Evolutionary conservation across 2,329 filamentous ascomycete genomes (phyloP).

Genomic region (Xylaria digitata): DNA sequence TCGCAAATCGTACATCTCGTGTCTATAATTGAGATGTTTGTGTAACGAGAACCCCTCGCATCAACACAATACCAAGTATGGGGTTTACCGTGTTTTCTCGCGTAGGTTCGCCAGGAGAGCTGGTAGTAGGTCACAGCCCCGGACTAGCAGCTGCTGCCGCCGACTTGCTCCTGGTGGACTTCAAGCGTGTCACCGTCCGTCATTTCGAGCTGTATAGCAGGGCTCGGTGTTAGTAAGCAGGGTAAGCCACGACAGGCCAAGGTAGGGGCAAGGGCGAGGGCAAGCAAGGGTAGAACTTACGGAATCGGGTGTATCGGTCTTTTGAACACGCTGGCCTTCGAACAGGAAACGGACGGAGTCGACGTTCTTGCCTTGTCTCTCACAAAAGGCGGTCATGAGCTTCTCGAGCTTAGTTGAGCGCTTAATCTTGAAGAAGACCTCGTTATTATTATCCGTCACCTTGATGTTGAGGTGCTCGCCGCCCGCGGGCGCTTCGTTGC

Average conservation of each 20-base stretch:
- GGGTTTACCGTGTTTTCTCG: background rate
- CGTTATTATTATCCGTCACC: conserved; percentile 98
- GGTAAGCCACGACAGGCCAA: background rate
- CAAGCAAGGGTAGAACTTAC: conserved; percentile 66
- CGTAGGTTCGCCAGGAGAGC: conserved; percentile 1
- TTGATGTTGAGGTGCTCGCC: conserved; percentile 96
- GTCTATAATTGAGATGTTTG: conserved; percentile 6
- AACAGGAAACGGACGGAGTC: conserved; percentile 93
- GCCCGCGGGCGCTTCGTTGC: conserved; percentile 56
- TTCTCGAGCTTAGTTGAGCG: conserved; percentile 94
- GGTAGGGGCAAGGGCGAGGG: background rate
- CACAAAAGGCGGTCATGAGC: conserved; percentile 98
- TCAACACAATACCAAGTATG: background rate
- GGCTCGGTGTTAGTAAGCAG: conserved; percentile 23
- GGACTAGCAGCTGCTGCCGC: conserved; percentile 62
- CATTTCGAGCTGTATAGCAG: conserved; percentile 85
- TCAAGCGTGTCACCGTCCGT: conserved; percentile 94
- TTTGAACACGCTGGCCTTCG: conserved; percentile 92
- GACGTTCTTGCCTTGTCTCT: conserved; percentile 89
- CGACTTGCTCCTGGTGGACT: conserved; percentile 98
- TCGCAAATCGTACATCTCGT: background rate
- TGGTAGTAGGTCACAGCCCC: conserved; percentile 44
- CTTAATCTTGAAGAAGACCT: conserved; percentile 99
- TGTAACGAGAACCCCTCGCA: conserved; percentile 4
- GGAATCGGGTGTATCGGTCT: conserved; percentile 88